Evolutionary conservation across 768 basidiomycete genomes (phyloP).

Genomic region (Suillus hirtellus): DNA sequence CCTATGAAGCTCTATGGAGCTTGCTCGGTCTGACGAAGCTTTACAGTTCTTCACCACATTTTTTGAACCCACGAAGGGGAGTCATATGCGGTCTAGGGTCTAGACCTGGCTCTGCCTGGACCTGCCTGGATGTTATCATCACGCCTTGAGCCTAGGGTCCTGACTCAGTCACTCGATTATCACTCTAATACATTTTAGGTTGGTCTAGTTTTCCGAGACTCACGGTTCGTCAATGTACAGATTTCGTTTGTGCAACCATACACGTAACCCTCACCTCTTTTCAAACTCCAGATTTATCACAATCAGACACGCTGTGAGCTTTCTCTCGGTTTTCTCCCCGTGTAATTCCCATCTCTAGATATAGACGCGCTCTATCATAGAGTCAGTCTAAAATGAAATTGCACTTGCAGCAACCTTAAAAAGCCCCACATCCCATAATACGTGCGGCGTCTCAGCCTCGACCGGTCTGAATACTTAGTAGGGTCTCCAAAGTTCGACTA

Average conservation of each 20-base stretch:
- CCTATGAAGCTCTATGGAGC: background rate
- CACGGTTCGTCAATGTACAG: background rate
- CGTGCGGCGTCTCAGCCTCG: conserved; percentile 17
- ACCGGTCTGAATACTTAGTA: conserved; percentile 22
- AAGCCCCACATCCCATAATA: conserved; percentile 9
- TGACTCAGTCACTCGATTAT: background rate
- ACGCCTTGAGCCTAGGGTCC: background rate
- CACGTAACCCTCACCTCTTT: conserved; percentile 20
- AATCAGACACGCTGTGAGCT: background rate
- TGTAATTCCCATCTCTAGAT: conserved; percentile 2
- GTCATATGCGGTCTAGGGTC: background rate
- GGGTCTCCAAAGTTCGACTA: background rate
- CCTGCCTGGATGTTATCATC: background rate
- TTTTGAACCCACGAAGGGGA: background rate
- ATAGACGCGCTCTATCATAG: background rate
- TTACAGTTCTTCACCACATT: background rate
- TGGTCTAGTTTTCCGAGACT: background rate
- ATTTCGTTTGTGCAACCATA: conserved; percentile 5
- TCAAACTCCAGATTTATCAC: background rate
- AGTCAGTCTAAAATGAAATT: conserved; percentile 26
- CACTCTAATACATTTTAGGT: background rate
- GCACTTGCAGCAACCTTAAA: background rate
- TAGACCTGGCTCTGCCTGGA: background rate
- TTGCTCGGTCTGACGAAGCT: background rate
- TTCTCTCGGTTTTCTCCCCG: conserved; percentile 8